phyloP scores from a whole-genome alignment of 2,329 filamentous ascomycete species.

The Mollisiaceae sp. region DNA sequence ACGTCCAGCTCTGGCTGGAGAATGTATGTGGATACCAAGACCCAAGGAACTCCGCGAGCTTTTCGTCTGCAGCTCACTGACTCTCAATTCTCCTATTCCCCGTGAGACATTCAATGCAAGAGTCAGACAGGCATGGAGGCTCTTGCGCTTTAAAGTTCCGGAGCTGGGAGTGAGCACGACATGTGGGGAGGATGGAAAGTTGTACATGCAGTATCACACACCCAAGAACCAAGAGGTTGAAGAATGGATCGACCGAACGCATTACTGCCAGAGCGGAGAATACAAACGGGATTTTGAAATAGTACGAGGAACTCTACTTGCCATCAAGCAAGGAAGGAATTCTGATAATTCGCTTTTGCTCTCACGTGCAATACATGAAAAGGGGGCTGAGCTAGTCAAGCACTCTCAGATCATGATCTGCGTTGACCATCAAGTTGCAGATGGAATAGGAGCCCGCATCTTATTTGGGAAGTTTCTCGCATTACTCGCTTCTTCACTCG shows the following conservation, averaged over 20 bases:
- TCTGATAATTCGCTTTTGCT: slow-evolving; percentile 24
- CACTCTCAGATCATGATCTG: slow-evolving; percentile 31
- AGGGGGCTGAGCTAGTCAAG: slow-evolving; percentile 2
- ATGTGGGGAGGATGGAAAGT: slow-evolving; percentile 19
- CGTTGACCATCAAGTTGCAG: slow-evolving; percentile 33
- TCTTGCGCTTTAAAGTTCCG: slow-evolving; percentile 27
- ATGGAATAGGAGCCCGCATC: slow-evolving; percentile 35
- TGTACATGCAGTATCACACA: slow-evolving; percentile 22
- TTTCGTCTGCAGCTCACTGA: slow-evolving; percentile 23
- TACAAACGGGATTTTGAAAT: slow-evolving; percentile 14
- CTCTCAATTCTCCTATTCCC: slow-evolving; percentile 4
- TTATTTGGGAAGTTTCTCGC: slow-evolving; percentile 30
- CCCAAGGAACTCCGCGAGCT: slow-evolving; percentile 28
- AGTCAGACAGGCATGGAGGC: slow-evolving; percentile 23
- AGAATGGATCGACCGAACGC: slow-evolving; percentile 20
- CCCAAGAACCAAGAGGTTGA: slow-evolving; percentile 14
- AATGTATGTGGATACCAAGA: slow-evolving; percentile 28
- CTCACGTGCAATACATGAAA: slow-evolving; percentile 1
- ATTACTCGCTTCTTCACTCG: slow-evolving; percentile 22
- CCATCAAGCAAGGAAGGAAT: slow-evolving; percentile 14
- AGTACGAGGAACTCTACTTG: slow-evolving; percentile 19
- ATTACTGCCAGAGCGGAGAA: slow-evolving; percentile 5
- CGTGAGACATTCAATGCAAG: slow-evolving; percentile 5
- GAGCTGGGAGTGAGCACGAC: slow-evolving; percentile 21
- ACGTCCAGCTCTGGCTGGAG: slow-evolving; percentile 28